Percentiles rank a stretch among this genome's conserved stretches.
These are phyloP conservation scores for Caloboletus firmus DNA, from an alignment of 1,284 basidiomycete species.

Conservation along the genomic window DNA sequence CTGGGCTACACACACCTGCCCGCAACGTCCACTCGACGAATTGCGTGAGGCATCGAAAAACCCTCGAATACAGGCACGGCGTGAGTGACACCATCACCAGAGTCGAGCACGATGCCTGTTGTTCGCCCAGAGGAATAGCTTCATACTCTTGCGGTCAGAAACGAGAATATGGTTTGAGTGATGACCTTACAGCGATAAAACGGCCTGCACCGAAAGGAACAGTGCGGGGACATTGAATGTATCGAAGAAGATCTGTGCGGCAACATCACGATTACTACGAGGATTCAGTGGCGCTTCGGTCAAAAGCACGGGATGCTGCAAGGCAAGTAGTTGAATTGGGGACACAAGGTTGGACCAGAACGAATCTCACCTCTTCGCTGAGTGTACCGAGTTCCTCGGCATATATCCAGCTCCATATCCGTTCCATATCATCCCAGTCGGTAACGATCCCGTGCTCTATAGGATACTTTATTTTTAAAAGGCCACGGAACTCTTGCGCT, in stretches of 20 bases:
- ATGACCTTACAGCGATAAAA: constrained; percentile 81
- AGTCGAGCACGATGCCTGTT: constrained; percentile 97
- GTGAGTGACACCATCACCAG: constrained; percentile 98
- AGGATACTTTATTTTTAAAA: constrained; percentile 97
- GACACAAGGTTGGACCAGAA: not conserved
- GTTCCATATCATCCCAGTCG: constrained; percentile 99
- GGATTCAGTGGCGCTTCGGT: constrained; percentile 97
- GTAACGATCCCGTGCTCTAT: constrained; percentile 95
- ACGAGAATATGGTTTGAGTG: not conserved
- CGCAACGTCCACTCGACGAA: constrained; percentile 93
- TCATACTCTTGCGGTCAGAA: constrained; percentile 18
- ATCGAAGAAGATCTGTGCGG: constrained; percentile 98
- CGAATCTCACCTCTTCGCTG: constrained; percentile 82
- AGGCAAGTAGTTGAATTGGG: constrained; percentile 17
- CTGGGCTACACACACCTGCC: constrained; percentile 63
- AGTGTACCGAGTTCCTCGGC: constrained; percentile 91
- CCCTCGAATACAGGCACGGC: constrained; percentile 99
- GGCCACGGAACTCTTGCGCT: constrained; percentile 90
- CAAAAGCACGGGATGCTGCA: constrained; percentile 90
- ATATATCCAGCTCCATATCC: constrained; percentile 97
- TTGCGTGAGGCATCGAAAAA: constrained; percentile 98
- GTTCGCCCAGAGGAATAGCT: constrained; percentile 99
- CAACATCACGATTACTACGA: constrained; percentile 89
- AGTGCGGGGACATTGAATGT: constrained; percentile 99
- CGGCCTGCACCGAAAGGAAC: constrained; percentile 97